Evolutionary conservation across 164 flowering plant genomes (phyloP), one percentile per base, ranked within the genome.

Genomic region (Malania oleifera): DNA sequence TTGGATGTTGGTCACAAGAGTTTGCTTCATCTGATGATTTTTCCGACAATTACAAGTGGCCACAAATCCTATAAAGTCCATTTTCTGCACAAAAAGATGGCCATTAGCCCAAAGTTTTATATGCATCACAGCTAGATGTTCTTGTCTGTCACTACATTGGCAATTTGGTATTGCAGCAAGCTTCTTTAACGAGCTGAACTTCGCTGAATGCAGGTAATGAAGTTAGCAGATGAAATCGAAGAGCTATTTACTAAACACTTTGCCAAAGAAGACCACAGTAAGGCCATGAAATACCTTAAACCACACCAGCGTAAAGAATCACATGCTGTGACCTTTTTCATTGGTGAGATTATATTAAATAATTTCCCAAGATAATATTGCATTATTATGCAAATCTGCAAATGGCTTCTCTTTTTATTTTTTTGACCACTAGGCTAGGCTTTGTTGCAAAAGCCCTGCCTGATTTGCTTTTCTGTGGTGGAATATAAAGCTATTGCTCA

Each of bases 251-350:
- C 79, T 29, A 80, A 82, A 64, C 79, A 90, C 51, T 88, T 93
- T 43, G 80, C 96, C 5, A 79, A 78, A 24, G 95, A 86, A 48
- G 85, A 93, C 67, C 67, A 63, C 45, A 67, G 76, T 63, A 88
- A 81, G 72, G 97, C 92, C 54, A 85, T 85, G 91, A 90, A 85
- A 60, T 93, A 90, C 77, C 88, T 93, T 9, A 88, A 71, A 57
- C 97, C 96, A 0, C 70, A 64, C n/a, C 92, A 86, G 24, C 76
- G 72, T 4, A 83, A 79, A 73, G 99, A 90, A 64, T 90, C 99
- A 8, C 99, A 90, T 60, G 61, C 80, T 18, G 85, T 81, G 7
- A 93, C 99, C 45, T 93, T 90, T 75, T 91, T 86, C 83, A 82
- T 86, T 22, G 98, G 98, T 88, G 51, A 74, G 78, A 60, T 65